Conservation (phyloP, 768 basidiomycete species). For the Mycena galericulata region DNA sequence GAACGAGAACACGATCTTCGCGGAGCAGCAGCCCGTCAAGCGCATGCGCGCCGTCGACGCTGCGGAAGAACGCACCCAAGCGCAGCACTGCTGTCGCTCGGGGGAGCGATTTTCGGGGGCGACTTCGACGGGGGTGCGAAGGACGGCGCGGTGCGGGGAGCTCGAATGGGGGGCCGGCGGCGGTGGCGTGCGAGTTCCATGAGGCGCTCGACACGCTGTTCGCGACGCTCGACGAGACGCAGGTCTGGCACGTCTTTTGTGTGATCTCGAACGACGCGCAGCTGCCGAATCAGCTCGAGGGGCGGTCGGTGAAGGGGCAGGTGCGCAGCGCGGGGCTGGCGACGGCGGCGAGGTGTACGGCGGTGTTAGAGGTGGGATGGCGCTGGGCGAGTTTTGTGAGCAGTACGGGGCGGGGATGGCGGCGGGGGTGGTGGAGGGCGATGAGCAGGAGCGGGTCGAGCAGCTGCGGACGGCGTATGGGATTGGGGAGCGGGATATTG, state of each 20-base stretch:
- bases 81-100: constrained; percentile 66
- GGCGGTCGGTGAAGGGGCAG: constrained; percentile 91
- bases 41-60: constrained; percentile 95
- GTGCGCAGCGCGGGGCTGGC: constrained; percentile 84
- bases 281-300: constrained; percentile 93
- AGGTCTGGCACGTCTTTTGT: constrained; percentile 93
- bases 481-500: constrained; percentile 77
- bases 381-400: constrained; percentile 86
- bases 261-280: constrained; percentile 96
- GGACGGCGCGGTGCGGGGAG: constrained; percentile 32
- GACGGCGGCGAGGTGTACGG: constrained; percentile 78
- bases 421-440: constrained; percentile 69
- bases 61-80: constrained; percentile 81
- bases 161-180: constrained; percentile 41
- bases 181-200: constrained; percentile 88
- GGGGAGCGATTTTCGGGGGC: constrained; percentile 59
- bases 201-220: constrained; percentile 88
- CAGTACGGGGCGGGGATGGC: constrained; percentile 81
- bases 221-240: constrained; percentile 88
- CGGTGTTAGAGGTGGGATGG: constrained; percentile 89
- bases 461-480: constrained; percentile 68
- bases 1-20: constrained; percentile 95
- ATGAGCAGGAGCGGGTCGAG: constrained; percentile 69
- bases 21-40: constrained; percentile 92
- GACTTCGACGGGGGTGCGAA: constrained; percentile 66